Base-by-base conservation (phyloP, 805 yeast genomes). In the Candida endomychidarum region DNA sequence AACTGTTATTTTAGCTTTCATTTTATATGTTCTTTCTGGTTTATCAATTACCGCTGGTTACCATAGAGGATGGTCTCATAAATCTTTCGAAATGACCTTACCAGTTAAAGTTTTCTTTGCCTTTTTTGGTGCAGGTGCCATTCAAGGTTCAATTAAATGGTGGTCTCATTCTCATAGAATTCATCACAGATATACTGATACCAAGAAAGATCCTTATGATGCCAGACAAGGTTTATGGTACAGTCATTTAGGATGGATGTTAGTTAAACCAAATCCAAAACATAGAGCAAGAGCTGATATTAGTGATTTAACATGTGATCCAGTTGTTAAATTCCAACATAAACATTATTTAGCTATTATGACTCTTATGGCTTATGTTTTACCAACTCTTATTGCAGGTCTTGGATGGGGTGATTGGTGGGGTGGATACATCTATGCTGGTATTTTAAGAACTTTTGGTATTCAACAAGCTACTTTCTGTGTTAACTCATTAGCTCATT, bases 401-500 rank as follows among this genome's bases (percentile, higher is more conserved):
- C 65, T 74, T 70, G 43, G 80, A 72, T 55, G 70, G 73, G 43
- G 60, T 79, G 51, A 72, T 80, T 44, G 69, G 58, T 78, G 43
- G 67, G 95, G 95, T 32, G 96, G 96, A 2, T 72, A 81, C 46
- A 67, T 86, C 49, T 85, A 82, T 53, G 91, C 80, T 19, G 95
- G 93, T 54, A 65, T 85, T 47, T 61, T 84, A 42, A 80, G 83
- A 67, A 78, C 83, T 38, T 76, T 77, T 53, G 61, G 74, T 53
- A 84, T 85, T 49, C 95, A 86, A 65, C 93, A 86, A 63, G 91
- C 88, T 20, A 85, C 91, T 21, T 85, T 85, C 73, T 83, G 90
- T 69, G 89, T 85, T 52, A 85, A 85, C 66, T 85, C 93, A 5
- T 72, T 86, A 60, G 91, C 91, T 19, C 95, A 86, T 62, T 84